Evolutionary conservation across 495 filamentous ascomycete species (phyloP), one percentile per base, ranked within the genome.

Genomic region (Trichoderma parareesei): DNA sequence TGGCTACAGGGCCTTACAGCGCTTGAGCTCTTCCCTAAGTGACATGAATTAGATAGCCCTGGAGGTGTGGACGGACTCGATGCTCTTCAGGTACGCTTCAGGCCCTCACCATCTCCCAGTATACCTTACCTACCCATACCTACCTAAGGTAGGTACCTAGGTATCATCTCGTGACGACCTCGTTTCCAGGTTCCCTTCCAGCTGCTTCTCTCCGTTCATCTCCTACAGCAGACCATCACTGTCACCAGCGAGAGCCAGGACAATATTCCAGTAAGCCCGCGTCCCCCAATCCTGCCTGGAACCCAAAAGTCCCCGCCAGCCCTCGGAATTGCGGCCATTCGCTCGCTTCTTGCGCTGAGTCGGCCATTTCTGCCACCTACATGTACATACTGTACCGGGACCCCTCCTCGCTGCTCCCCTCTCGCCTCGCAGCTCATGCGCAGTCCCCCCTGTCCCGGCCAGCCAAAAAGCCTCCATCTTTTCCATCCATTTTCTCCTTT

Each of bases 321-420:
- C 37, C 53, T 57, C 53, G 53, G 33, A 20, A 13, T n/a, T 13
- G 53, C 27, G 53, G 53, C 53, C 53, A 57, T 57, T 57, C 33
- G 33, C 37, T 35, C 27, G 53, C 53, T 57, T 33, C 6, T 37
- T 18, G 4, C 8, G 20, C 20, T 57, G 49, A 27, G 18, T 14
- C 27, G 16, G 27, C 53, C 10, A 35, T 33, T 33, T 11, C 53
- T 35, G 20, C 10, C 53, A 57, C 10, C 48, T 33, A 18, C 18
- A 18, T 20, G 10, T 44, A n/a, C 43, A 46, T 53, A 9, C 20
- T 57, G 33, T 57, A 57, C 53, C 20, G 33, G 27, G 53, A 57
- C 53, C 53, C 53, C 53, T 57, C 49, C 49, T 35, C 11, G 27
- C 27, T 27, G 53, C 53, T 57, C 53, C 53, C 53, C 53, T 57